Evolutionary conservation across 192 early-diverging fungal genomes (phyloP).

Genomic region (Ambispora gerdemannii): DNA sequence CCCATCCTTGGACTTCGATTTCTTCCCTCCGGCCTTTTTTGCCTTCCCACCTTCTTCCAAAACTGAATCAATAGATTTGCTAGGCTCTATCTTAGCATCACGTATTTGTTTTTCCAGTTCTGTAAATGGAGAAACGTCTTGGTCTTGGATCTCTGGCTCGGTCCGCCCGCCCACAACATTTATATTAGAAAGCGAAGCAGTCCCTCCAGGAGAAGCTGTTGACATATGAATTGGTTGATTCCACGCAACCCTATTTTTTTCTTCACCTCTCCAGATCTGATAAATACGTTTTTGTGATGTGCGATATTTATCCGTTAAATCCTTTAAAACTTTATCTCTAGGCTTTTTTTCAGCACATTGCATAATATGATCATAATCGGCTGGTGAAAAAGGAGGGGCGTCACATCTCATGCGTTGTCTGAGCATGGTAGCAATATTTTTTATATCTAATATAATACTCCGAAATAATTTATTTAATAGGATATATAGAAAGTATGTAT

Average conservation of each 20-base stretch:
- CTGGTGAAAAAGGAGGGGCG: no score
- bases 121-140: no score
- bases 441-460: no score
- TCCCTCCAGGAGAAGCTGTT: not conserved
- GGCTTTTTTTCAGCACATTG: not conserved
- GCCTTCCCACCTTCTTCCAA: no score
- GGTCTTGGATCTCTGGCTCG: not conserved
- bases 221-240: not conserved
- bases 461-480: slow-evolving; percentile 1
- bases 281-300: slow-evolving; percentile 11
- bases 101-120: slow-evolving; percentile 23
- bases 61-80: no score
- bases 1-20: not conserved
- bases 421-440: not conserved
- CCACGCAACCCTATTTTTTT: no score
- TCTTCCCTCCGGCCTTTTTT: no score
- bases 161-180: not conserved
- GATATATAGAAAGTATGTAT: not conserved
- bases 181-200: slow-evolving; percentile 11
- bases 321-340: not conserved
- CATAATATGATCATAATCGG: not conserved
- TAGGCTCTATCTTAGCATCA: no score
- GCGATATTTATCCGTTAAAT: slow-evolving; percentile 5
- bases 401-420: no score
- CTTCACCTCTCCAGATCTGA: slow-evolving; percentile 5